Conservation (phyloP, 2,329 filamentous ascomycete genomes). For the Cladophialophora immunda region DNA sequence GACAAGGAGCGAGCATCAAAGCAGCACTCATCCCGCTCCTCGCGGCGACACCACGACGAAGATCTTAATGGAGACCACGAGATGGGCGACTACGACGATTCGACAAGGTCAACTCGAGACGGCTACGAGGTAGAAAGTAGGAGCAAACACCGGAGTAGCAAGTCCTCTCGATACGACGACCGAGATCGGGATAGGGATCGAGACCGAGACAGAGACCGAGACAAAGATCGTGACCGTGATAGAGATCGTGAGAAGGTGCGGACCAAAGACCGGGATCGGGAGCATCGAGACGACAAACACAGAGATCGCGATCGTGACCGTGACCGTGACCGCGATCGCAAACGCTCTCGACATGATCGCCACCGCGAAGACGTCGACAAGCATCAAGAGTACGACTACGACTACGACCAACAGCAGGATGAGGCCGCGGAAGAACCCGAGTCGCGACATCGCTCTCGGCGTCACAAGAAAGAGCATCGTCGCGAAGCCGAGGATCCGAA, state of each 20-base stretch:
- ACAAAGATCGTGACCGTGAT: slow-evolving; percentile 27
- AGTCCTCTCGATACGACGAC: slow-evolving; percentile 36
- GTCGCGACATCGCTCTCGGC: slow-evolving; percentile 47
- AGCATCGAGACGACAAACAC: slow-evolving; percentile 19
- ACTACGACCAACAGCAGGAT: slow-evolving; percentile 32
- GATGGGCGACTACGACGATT: slow-evolving; percentile 46
- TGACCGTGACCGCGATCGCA: slow-evolving; percentile 37
- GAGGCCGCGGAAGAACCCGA: slow-evolving; percentile 29
- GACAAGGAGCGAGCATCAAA: slow-evolving; percentile 61
- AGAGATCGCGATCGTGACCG: slow-evolving; percentile 34
- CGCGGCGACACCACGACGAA: slow-evolving; percentile 56
- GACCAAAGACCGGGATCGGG: slow-evolving; percentile 40
- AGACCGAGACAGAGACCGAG: slow-evolving; percentile 31
- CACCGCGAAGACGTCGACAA: slow-evolving; percentile 45
- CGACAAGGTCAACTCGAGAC: slow-evolving; percentile 32
- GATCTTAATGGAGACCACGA: slow-evolving; percentile 44
- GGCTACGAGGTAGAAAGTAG: slow-evolving; percentile 32
- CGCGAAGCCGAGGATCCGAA: slow-evolving; percentile 39
- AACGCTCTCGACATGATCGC: slow-evolving; percentile 45
- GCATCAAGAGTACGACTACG: slow-evolving; percentile 35
- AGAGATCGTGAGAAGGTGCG: slow-evolving; percentile 28
- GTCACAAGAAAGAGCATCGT: slow-evolving; percentile 48
- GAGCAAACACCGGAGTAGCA: slow-evolving; percentile 46
- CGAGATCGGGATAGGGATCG: slow-evolving; percentile 30
- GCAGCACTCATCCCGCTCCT: slow-evolving; percentile 55